Evolutionary conservation across 192 early-diverging fungal genomes (phyloP).

Genomic region (Lobosporangium transversale): DNA sequence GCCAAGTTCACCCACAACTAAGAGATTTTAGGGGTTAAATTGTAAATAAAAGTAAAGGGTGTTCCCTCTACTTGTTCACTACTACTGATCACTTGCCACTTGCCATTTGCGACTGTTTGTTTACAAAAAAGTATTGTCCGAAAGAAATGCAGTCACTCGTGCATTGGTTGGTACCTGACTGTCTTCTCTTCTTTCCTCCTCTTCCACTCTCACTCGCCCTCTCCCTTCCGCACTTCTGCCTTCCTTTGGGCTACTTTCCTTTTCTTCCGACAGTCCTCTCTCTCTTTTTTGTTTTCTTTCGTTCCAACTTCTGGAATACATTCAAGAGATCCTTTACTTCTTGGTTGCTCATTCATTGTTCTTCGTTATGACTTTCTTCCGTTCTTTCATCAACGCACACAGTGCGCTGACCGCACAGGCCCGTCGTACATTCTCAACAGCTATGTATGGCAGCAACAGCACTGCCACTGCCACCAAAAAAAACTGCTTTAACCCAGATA

Average conservation of each 20-base stretch:
- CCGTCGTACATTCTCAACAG: slow-evolving; percentile 45
- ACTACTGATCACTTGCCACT: too few species aligned
- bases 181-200: neutral
- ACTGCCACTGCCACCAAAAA: slow-evolving; percentile 16
- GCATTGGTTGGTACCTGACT: too few species aligned
- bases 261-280: neutral
- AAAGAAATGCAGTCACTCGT: slow-evolving; percentile 4
- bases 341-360: neutral
- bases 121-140: neutral
- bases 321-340: slow-evolving; percentile 15
- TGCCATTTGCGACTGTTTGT: too few species aligned
- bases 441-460: slow-evolving; percentile 20
- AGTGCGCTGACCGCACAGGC: slow-evolving; percentile 39
- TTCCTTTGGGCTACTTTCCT: neutral
- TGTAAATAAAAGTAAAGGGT: too few species aligned
- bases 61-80: too few species aligned
- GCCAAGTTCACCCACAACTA: slow-evolving; percentile 89
- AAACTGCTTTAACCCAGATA: slow-evolving; percentile 39
- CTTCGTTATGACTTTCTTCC: slow-evolving; percentile 39
- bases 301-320: neutral
- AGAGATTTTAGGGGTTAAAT: too few species aligned
- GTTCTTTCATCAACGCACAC: slow-evolving; percentile 50
- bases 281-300: slow-evolving; percentile 4
- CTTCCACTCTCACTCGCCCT: slow-evolving; percentile 11
- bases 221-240: slow-evolving; percentile 1